Conservation (phyloP, 108 stramenopile genomes). For the Bacterosira constricta region DNA sequence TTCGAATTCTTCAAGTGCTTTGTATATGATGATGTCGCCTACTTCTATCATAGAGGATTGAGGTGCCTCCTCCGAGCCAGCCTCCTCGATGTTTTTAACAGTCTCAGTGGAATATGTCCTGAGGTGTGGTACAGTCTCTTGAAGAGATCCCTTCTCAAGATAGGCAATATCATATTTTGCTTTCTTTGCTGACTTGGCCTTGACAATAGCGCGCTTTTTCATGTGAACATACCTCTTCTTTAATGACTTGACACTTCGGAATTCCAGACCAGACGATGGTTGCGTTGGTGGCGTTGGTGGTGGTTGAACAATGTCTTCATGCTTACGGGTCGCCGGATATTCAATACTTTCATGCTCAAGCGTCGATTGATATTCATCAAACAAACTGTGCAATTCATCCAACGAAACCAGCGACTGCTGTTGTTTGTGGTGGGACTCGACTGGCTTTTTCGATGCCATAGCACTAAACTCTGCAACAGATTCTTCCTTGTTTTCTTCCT, state of each 20-base stretch:
- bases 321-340: not conserved
- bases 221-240: constrained; percentile 4
- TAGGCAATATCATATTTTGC: constrained; percentile 14
- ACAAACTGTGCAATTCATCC: constrained; percentile 8
- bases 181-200: constrained; percentile 7
- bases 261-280: too few relatives aligned
- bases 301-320: not conserved
- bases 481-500: not conserved
- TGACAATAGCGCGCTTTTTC: constrained; percentile 5
- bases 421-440: not conserved
- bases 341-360: not conserved
- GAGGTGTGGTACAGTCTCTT: not conserved
- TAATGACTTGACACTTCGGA: not conserved
- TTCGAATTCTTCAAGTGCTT: too few relatives aligned
- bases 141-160: not conserved
- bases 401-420: not conserved
- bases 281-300: not conserved
- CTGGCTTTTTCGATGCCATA: not conserved
- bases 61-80: not conserved
- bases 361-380: constrained; percentile 8
- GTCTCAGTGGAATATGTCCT: not conserved
- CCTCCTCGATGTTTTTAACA: not conserved
- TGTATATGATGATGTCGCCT: too few relatives aligned
- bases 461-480: not conserved
- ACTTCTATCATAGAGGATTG: too few relatives aligned